A percentile compares a stretch with the other conserved stretches of the same genome.
phyloP scores from a whole-genome alignment of 805 yeast genomes.

The Wickerhamomyces canadensis region DNA sequence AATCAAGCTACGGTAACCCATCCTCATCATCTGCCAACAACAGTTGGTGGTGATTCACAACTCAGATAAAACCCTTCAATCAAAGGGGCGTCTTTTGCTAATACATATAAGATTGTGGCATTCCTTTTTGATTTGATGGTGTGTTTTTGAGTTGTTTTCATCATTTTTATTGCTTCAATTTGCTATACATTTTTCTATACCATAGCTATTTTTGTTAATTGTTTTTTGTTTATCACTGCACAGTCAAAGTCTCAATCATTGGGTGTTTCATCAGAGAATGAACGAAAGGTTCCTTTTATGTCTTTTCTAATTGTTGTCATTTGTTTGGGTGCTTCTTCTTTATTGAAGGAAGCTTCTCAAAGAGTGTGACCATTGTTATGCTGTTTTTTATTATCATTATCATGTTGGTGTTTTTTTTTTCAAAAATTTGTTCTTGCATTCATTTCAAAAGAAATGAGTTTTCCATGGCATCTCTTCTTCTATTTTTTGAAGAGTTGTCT shows the following conservation, averaged over 20 bases:
- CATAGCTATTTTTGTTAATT: not conserved
- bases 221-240: conserved; percentile 6
- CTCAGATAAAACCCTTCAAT: too few relatives aligned
- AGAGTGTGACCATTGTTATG: too few relatives aligned
- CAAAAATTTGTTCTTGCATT: too few relatives aligned
- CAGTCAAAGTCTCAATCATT: conserved; percentile 15
- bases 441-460: too few relatives aligned
- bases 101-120: too few relatives aligned
- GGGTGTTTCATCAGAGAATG: not conserved
- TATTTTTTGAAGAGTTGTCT: too few relatives aligned
- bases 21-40: conserved; percentile 18
- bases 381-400: too few relatives aligned
- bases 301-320: conserved; percentile 1
- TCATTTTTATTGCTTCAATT: conserved; percentile 1
- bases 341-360: too few relatives aligned
- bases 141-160: not conserved
- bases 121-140: not conserved
- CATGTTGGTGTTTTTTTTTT: too few relatives aligned
- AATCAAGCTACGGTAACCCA: conserved; percentile 19
- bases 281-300: not conserved
- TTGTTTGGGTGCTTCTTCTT: too few relatives aligned
- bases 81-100: too few relatives aligned
- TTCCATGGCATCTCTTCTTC: too few relatives aligned
- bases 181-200: not conserved
- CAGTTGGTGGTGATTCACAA: conserved; percentile 10